A percentile compares a stretch with the other conserved stretches of the same genome.
Conservation (phyloP, 1,284 basidiomycete species). For the Ustilago sp. region DNA sequence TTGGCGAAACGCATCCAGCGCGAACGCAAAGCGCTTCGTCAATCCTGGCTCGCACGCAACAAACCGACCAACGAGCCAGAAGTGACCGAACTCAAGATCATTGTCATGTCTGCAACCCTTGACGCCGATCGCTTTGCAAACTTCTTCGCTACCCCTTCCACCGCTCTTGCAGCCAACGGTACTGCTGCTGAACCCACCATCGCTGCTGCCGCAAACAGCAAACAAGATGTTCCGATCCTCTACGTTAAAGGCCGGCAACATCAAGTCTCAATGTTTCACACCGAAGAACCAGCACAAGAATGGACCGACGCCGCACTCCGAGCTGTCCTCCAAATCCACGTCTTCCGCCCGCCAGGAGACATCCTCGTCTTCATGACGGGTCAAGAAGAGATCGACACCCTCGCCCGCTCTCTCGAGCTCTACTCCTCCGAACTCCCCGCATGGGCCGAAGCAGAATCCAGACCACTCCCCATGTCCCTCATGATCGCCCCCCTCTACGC, state of each 20-base stretch:
- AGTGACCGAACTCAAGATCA: constrained; percentile 78
- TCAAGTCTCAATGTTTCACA: constrained; percentile 78
- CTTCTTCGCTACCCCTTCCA: constrained; percentile 77
- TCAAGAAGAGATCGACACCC: constrained; percentile 94
- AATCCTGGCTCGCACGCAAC: constrained; percentile 59
- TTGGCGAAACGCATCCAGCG: constrained; percentile 77
- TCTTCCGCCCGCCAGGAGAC: constrained; percentile 82
- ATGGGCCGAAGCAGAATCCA: constrained; percentile 53
- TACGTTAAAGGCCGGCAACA: constrained; percentile 94
- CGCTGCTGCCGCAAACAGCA: constrained; percentile 15
- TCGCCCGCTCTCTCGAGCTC: constrained; percentile 71
- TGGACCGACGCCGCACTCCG: constrained; percentile 89
- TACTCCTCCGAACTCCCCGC: constrained; percentile 53
- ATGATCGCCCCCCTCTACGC: constrained; percentile 67
- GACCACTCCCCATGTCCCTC: constrained; percentile 40
- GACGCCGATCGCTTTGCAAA: constrained; percentile 92
- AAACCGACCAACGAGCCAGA: constrained; percentile 66
- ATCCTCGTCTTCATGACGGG: constrained; percentile 95
- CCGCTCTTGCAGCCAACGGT: constrained; percentile 21
- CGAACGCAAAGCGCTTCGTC: constrained; percentile 72
- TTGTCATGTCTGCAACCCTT: constrained; percentile 97
- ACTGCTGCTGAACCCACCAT: not conserved
- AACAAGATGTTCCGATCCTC: constrained; percentile 77
- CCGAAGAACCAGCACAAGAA: constrained; percentile 80
- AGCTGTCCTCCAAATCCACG: constrained; percentile 90